phyloP scores from a whole-genome alignment of 768 basidiomycete species.

The Roridomyces roridus region DNA sequence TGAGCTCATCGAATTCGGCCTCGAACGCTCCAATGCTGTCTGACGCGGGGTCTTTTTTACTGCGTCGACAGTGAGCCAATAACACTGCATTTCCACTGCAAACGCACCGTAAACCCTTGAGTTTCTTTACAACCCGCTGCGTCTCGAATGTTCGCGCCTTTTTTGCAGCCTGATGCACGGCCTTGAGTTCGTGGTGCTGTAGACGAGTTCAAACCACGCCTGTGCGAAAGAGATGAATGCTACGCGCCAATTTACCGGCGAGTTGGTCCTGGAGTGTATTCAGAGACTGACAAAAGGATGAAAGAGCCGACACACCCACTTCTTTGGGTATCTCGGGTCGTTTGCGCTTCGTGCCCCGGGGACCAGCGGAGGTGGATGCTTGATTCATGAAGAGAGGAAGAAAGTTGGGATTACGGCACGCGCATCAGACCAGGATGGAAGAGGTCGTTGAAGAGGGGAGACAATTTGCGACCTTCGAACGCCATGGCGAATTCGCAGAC shows the following conservation, averaged over 20 bases:
- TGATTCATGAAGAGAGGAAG: neutral
- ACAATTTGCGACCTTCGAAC: conserved; percentile 64
- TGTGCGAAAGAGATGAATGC: neutral
- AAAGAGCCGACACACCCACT: neutral
- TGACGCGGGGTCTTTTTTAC: conserved; percentile 45
- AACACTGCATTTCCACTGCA: neutral
- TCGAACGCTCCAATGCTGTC: conserved; percentile 57
- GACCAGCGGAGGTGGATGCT: neutral
- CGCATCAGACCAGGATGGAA: too few species aligned
- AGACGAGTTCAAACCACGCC: conserved; percentile 7
- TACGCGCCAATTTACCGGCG: conserved; percentile 62
- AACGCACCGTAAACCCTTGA: conserved; percentile 70
- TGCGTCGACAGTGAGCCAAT: conserved; percentile 23
- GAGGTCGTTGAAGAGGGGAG: conserved; percentile 51
- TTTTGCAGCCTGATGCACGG: conserved; percentile 78
- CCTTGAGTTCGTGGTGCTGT: conserved; percentile 79
- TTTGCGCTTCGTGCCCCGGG: conserved; percentile 24
- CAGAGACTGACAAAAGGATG: too few species aligned
- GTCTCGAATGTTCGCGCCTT: conserved; percentile 83
- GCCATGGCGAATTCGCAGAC: conserved; percentile 61
- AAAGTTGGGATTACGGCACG: neutral
- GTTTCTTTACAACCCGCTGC: conserved; percentile 81
- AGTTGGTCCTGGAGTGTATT: conserved; percentile 51
- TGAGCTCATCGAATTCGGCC: conserved; percentile 64
- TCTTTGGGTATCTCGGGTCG: conserved; percentile 14